Evolutionary conservation across 805 yeast species (phyloP).

Genomic region (Yarrowia porcina): DNA sequence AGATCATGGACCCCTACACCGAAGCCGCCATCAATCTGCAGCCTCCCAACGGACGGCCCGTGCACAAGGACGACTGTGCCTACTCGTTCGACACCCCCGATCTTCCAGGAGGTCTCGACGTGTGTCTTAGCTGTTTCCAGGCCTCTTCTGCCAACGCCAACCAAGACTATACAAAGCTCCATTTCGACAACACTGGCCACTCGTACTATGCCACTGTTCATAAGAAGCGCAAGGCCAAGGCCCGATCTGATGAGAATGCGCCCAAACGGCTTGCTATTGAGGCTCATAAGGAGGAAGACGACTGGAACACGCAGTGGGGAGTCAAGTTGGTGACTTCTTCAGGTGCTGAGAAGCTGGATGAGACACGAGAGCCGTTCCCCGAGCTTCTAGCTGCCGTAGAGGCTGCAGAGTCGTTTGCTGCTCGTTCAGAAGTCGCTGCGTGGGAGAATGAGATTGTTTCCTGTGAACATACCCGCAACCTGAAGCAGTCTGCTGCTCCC

Average conservation of each 20-base stretch:
- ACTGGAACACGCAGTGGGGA: slow-evolving; percentile 48
- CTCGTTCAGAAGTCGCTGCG: slow-evolving; percentile 68
- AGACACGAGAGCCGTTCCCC: slow-evolving; percentile 33
- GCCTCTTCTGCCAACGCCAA: slow-evolving; percentile 59
- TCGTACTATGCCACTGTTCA: slow-evolving; percentile 56
- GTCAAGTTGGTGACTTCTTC: slow-evolving; percentile 40
- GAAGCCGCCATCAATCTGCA: slow-evolving; percentile 16
- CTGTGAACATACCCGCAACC: slow-evolving; percentile 69
- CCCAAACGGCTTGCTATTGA: slow-evolving; percentile 58
- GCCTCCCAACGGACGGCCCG: slow-evolving; percentile 33
- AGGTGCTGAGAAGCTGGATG: slow-evolving; percentile 36
- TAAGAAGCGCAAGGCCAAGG: slow-evolving; percentile 49
- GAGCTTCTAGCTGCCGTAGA: slow-evolving; percentile 47
- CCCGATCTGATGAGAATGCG: slow-evolving; percentile 32
- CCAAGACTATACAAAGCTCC: slow-evolving; percentile 57
- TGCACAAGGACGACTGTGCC: slow-evolving; percentile 87
- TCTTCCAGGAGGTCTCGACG: slow-evolving; percentile 58
- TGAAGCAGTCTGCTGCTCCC: slow-evolving; percentile 42
- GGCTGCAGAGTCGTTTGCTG: slow-evolving; percentile 55
- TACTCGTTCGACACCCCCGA: slow-evolving; percentile 64
- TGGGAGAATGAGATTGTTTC: slow-evolving; percentile 89
- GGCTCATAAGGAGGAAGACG: slow-evolving; percentile 59
- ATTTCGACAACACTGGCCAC: slow-evolving; percentile 53
- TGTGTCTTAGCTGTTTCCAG: slow-evolving; percentile 65
- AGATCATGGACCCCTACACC: slow-evolving; percentile 19